Percentiles rank a stretch among this genome's conserved stretches.
Evolutionary conservation across 1,284 basidiomycete species (phyloP).

Genomic region (Ceratobasidium sp.): DNA sequence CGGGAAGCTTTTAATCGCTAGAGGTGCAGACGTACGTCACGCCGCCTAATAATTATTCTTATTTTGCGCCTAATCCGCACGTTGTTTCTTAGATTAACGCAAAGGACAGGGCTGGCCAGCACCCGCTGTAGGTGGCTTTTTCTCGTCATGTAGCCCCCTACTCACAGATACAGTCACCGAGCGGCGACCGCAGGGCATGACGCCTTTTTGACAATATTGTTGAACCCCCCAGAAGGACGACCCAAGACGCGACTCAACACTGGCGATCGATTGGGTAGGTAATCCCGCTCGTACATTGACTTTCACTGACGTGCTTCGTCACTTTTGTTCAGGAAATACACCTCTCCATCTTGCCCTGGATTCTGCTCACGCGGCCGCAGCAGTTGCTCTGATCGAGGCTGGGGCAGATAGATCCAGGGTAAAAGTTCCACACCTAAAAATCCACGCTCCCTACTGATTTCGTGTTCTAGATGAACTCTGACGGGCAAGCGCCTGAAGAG

Average conservation of each 20-base stretch:
- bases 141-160: constrained; percentile 47
- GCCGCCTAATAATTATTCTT: constrained; percentile 51
- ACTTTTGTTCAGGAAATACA: constrained; percentile 77
- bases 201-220: constrained; percentile 84
- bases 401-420: constrained; percentile 92
- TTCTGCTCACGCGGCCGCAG: constrained; percentile 90
- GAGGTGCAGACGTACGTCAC: constrained; percentile 84
- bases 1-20: constrained; percentile 83
- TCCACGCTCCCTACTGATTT: constrained; percentile 48
- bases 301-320: constrained; percentile 2
- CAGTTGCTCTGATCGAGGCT: constrained; percentile 90
- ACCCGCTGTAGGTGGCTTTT: constrained; percentile 77
- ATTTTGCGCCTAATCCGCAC: constrained; percentile 1
- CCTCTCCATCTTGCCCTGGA: constrained; percentile 97
- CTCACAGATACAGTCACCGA: constrained; percentile 72
- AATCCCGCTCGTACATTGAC: constrained; percentile 41
- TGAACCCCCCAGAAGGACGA: constrained; percentile 77
- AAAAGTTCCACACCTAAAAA: constrained; percentile 47
- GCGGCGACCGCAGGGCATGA: constrained; percentile 94
- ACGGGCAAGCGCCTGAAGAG: constrained; percentile 86
- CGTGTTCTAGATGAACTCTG: constrained; percentile 75
- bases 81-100: constrained; percentile 79
- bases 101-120: constrained; percentile 90
- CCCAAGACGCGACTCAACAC: constrained; percentile 87
- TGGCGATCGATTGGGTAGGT: constrained; percentile 82